A percentile compares a stretch with the other conserved stretches of the same genome.
Evolutionary conservation across 2,329 filamentous ascomycete species (phyloP).

Genomic region (Apiospora arundinis): DNA sequence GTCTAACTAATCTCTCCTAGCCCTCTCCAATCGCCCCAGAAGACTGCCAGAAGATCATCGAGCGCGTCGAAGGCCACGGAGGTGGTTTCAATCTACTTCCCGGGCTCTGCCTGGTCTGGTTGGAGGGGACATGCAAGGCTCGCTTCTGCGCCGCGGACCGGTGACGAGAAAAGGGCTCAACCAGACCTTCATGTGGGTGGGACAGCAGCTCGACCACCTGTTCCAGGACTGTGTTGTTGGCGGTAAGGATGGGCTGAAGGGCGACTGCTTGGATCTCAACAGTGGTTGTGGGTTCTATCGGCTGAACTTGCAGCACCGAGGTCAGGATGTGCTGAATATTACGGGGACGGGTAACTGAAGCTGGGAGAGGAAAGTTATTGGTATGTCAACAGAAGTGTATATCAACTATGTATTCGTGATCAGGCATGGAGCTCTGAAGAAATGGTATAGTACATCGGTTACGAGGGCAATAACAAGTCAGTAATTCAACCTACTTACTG

Average conservation of each 20-base stretch:
- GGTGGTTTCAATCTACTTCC: constrained; percentile 12
- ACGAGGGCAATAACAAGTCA: no score
- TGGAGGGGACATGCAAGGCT: constrained; percentile 23
- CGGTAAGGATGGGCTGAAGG: constrained; percentile 23
- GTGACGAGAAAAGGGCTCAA: constrained; percentile 2
- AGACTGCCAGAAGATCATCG: constrained; percentile 24
- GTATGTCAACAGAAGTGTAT: not conserved
- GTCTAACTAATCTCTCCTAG: not conserved
- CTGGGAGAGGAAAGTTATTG: not conserved
- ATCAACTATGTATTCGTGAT: not conserved
- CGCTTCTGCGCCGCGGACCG: constrained; percentile 19
- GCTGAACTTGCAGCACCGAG: constrained; percentile 23
- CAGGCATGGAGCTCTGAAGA: no score
- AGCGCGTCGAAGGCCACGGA: constrained; percentile 3
- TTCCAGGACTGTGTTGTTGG: constrained; percentile 15
- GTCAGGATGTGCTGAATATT: not conserved
- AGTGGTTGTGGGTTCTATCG: constrained; percentile 24
- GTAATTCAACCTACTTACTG: no score
- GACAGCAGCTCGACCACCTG: constrained; percentile 20
- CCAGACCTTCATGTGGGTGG: constrained; percentile 21
- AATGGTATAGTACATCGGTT: no score
- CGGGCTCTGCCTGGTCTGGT: constrained; percentile 24
- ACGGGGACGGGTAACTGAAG: not conserved
- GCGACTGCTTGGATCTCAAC: constrained; percentile 24
- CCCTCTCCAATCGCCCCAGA: not conserved